phyloP scores from a whole-genome alignment of 345 rosid genomes.

The Murraya koenigii region DNA sequence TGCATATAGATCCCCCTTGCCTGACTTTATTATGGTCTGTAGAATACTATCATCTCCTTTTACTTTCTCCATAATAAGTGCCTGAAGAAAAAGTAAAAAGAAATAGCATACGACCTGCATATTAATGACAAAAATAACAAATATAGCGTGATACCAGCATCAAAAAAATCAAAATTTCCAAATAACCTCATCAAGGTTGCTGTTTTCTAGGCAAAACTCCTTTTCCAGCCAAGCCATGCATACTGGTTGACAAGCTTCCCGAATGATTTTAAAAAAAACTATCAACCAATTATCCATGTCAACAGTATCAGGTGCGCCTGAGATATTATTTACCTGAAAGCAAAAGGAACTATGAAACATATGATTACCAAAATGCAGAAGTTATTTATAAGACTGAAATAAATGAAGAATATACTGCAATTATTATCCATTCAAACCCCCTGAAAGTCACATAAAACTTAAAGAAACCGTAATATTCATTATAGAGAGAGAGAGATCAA shows the following conservation, averaged over 20 bases:
- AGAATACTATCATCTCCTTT: constrained; percentile 55
- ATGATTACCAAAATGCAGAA: constrained; percentile 16
- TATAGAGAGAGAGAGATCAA: not conserved
- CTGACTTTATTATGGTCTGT: constrained; percentile 61
- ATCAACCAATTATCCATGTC: constrained; percentile 50
- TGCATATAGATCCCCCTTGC: constrained; percentile 83
- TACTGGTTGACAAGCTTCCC: constrained; percentile 46
- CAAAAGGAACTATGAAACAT: constrained; percentile 1
- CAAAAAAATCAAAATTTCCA: constrained; percentile 1
- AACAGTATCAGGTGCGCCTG: constrained; percentile 19
- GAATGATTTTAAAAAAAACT: constrained; percentile 43
- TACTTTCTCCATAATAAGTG: constrained; percentile 53
- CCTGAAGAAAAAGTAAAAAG: constrained; percentile 37
- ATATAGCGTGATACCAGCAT: not conserved
- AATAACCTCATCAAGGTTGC: constrained; percentile 44
- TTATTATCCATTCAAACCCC: not conserved
- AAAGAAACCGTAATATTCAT: not conserved
- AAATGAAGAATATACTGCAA: not conserved
- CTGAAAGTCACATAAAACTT: not conserved
- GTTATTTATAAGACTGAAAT: constrained; percentile 3
- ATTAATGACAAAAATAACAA: not conserved
- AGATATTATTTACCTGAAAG: constrained; percentile 56
- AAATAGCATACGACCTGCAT: not conserved
- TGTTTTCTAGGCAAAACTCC: constrained; percentile 47
- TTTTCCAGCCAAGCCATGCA: constrained; percentile 66